A percentile compares a stretch with the other conserved stretches of the same genome.
phyloP scores from a whole-genome alignment of 441 rosid genomes.

The Lagerstroemia fauriei region DNA sequence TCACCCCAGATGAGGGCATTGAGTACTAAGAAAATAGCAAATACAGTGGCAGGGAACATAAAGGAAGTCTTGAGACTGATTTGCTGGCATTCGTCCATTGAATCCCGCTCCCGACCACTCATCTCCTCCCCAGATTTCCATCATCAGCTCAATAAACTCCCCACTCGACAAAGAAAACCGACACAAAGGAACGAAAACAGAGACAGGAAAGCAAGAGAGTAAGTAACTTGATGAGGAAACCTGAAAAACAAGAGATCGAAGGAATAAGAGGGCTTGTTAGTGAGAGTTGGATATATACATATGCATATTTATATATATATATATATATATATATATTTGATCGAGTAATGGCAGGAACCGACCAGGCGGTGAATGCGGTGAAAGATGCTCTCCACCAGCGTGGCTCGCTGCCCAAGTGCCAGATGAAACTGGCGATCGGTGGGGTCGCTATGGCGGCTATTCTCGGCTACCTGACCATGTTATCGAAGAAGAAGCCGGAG shows the following conservation, averaged over 20 bases:
- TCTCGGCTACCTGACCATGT: constrained; percentile 52
- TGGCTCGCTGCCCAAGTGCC: constrained; percentile 26
- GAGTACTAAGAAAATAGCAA: constrained; percentile 69
- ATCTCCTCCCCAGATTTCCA: constrained; percentile 12
- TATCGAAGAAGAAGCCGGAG: constrained; percentile 64
- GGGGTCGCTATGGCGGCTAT: constrained; percentile 38
- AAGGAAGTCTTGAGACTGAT: constrained; percentile 57
- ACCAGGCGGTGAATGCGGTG: constrained; percentile 28
- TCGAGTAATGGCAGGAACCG: constrained; percentile 2
- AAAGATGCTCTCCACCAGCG: constrained; percentile 44
- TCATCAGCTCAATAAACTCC: background rate
- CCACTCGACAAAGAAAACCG: background rate
- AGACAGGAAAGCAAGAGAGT: background rate
- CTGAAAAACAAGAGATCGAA: no score
- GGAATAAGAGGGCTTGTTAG: background rate
- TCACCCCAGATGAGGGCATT: constrained; percentile 91
- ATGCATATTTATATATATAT: no score
- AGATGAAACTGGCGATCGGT: constrained; percentile 37
- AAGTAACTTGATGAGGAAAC: background rate
- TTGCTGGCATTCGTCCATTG: constrained; percentile 11
- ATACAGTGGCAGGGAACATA: constrained; percentile 68
- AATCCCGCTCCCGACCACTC: constrained; percentile 15
- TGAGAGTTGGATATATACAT: no score
- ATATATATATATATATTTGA: no score
- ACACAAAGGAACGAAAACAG: background rate